Percentiles rank a stretch among this genome's conserved stretches.
phyloP scores from a whole-genome alignment of 2,329 filamentous ascomycete genomes.

The Calonectria naviculata region DNA sequence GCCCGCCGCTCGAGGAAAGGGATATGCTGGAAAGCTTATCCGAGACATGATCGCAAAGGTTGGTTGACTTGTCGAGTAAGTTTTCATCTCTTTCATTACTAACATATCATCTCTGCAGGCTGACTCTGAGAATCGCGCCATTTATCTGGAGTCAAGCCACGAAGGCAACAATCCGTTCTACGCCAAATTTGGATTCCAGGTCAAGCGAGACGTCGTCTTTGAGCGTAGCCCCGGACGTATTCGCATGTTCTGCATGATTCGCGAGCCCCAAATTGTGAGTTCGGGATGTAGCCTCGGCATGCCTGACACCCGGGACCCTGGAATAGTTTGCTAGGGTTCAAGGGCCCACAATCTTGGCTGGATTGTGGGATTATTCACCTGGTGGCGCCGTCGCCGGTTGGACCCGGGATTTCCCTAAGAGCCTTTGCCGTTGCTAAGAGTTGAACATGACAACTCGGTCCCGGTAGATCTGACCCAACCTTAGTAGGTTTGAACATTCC shows the following conservation, averaged over 20 bases:
- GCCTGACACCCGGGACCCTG: neutral
- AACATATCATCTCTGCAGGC: conserved; percentile 56
- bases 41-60: conserved; percentile 74
- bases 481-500: neutral
- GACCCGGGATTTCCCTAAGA: neutral
- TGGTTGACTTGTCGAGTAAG: conserved; percentile 39
- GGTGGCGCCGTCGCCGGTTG: neutral
- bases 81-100: neutral
- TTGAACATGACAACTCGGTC: too few relatives aligned
- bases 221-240: conserved; percentile 68
- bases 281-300: conserved; percentile 31
- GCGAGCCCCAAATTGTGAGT: conserved; percentile 67
- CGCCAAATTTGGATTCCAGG: conserved; percentile 78
- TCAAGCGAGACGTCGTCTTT: conserved; percentile 72
- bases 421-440: neutral
- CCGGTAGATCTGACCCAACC: neutral
- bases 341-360: neutral
- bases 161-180: conserved; percentile 77
- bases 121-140: conserved; percentile 73
- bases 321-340: neutral
- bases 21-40: conserved; percentile 78
- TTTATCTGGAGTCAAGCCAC: conserved; percentile 85
- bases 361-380: neutral
- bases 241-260: conserved; percentile 82
- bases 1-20: conserved; percentile 75